These are phyloP conservation scores for Schizophyllum amplum DNA, from an alignment of 1,284 basidiomycete species.

Conservation along the genomic window DNA sequence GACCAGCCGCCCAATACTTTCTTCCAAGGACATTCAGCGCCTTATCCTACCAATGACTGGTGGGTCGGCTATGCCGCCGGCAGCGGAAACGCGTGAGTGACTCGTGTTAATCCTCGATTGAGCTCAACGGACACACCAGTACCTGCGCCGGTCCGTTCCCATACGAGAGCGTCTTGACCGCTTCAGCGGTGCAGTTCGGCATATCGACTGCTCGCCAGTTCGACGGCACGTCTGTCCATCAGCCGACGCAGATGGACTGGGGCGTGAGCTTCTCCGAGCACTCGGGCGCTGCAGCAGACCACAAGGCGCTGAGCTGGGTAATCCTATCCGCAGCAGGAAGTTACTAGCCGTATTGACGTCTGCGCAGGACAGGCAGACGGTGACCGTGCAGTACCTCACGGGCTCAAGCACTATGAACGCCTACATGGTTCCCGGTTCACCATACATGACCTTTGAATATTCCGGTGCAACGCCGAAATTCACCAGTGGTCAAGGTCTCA, in stretches of 20 bases:
- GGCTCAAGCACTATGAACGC: slow-evolving; percentile 21
- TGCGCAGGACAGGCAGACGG: slow-evolving; percentile 26
- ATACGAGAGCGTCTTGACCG: slow-evolving; percentile 20
- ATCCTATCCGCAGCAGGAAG: no score
- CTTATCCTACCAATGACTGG: slow-evolving; percentile 27
- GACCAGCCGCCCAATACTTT: slow-evolving; percentile 25
- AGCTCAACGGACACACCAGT: slow-evolving; percentile 9
- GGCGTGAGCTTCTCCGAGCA: slow-evolving; percentile 24
- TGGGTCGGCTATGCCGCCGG: slow-evolving; percentile 27
- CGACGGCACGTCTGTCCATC: slow-evolving; percentile 25
- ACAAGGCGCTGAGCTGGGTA: slow-evolving; percentile 23
- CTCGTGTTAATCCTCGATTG: neutral
- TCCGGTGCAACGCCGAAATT: slow-evolving; percentile 22
- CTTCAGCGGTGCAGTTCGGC: slow-evolving; percentile 22
- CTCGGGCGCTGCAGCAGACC: slow-evolving; percentile 19
- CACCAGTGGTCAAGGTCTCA: slow-evolving; percentile 20
- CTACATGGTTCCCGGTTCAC: slow-evolving; percentile 25
- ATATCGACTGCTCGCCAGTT: slow-evolving; percentile 22
- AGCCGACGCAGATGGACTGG: slow-evolving; percentile 25
- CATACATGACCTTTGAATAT: slow-evolving; percentile 25
- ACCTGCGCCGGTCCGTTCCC: slow-evolving; percentile 25
- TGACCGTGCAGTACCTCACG: slow-evolving; percentile 26
- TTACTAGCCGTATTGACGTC: no score
- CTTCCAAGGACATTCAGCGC: slow-evolving; percentile 23
- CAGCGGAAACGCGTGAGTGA: slow-evolving; percentile 18